Evolutionary conservation across 495 filamentous ascomycete species (phyloP).

Genomic region (Aspergillus olivimuriae): DNA sequence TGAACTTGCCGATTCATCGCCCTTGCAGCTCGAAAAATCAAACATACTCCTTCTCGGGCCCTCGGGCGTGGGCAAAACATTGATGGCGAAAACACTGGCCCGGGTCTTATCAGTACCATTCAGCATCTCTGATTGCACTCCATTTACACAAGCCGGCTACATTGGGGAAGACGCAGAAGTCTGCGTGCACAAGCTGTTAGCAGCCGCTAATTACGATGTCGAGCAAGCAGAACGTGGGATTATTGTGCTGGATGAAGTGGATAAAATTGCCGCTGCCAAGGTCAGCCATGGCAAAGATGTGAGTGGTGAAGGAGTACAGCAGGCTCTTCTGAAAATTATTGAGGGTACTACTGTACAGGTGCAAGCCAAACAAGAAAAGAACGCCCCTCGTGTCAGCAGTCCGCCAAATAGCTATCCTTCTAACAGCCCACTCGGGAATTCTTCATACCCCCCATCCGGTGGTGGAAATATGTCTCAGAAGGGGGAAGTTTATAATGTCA

Average conservation of each 20-base stretch:
- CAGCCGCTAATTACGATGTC: conserved; percentile 86
- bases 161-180: conserved; percentile 95
- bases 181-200: conserved; percentile 82
- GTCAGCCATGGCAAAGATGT: conserved; percentile 73
- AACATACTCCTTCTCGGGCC: conserved; percentile 92
- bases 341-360: conserved; percentile 88
- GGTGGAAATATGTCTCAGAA: conserved; percentile 48
- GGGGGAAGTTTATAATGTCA: conserved; percentile 80
- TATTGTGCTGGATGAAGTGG: conserved; percentile 91
- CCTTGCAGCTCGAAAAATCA: conserved; percentile 86
- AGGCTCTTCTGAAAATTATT: conserved; percentile 90
- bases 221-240: conserved; percentile 84
- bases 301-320: conserved; percentile 89
- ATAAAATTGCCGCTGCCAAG: conserved; percentile 82
- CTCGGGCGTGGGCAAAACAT: conserved; percentile 92
- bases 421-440: conserved; percentile 43
- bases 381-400: conserved; percentile 41
- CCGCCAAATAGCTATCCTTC: conserved; percentile 39
- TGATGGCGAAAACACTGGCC: conserved; percentile 83
- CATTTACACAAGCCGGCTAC: conserved; percentile 95
- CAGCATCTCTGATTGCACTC: conserved; percentile 94
- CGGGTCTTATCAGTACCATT: conserved; percentile 85
- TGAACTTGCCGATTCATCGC: conserved; percentile 47
- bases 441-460: conserved; percentile 32
- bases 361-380: conserved; percentile 74